Conservation (phyloP, 1,139 yeast genomes). For the Saccharomycopsis hybrid region DNA sequence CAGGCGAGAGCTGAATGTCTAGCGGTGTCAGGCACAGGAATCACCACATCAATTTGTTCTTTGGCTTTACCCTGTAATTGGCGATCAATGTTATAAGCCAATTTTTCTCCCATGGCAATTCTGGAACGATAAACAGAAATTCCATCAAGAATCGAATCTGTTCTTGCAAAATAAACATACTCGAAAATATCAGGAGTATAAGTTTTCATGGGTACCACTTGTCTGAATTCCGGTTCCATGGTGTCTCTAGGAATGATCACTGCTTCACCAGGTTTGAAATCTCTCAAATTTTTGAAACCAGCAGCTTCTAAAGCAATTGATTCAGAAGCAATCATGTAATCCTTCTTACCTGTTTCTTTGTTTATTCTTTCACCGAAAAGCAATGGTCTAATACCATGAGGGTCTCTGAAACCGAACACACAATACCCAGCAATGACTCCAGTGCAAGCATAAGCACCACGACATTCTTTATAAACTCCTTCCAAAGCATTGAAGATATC, state of each 20-base stretch:
- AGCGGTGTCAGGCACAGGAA: constrained; percentile 97
- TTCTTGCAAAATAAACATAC: constrained; percentile 96
- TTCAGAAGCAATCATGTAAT: constrained; percentile 94
- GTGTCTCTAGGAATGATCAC: constrained; percentile 79
- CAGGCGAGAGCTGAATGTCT: constrained; percentile 92
- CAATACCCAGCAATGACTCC: constrained; percentile 97
- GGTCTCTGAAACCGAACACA: constrained; percentile 91
- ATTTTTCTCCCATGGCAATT: constrained; percentile 86
- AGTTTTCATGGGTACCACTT: constrained; percentile 69
- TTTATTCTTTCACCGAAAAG: constrained; percentile 73
- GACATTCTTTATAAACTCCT: constrained; percentile 71
- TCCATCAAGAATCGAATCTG: constrained; percentile 94
- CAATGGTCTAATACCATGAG: constrained; percentile 92
- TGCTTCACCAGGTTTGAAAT: constrained; percentile 91
- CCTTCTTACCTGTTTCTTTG: constrained; percentile 57
- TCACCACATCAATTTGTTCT: constrained; percentile 79
- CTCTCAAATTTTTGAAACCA: constrained; percentile 74
- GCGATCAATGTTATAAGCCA: constrained; percentile 63
- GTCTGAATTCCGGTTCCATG: constrained; percentile 70
- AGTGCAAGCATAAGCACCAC: constrained; percentile 95
- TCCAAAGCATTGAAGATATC: constrained; percentile 83
- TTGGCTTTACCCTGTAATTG: constrained; percentile 44
- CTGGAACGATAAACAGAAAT: constrained; percentile 90
- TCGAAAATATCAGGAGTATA: constrained; percentile 96
- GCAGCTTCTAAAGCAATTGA: constrained; percentile 94